Evolutionary conservation across 2,329 filamentous ascomycete genomes (phyloP).

Genomic region (Aspergillus carbonarius): DNA sequence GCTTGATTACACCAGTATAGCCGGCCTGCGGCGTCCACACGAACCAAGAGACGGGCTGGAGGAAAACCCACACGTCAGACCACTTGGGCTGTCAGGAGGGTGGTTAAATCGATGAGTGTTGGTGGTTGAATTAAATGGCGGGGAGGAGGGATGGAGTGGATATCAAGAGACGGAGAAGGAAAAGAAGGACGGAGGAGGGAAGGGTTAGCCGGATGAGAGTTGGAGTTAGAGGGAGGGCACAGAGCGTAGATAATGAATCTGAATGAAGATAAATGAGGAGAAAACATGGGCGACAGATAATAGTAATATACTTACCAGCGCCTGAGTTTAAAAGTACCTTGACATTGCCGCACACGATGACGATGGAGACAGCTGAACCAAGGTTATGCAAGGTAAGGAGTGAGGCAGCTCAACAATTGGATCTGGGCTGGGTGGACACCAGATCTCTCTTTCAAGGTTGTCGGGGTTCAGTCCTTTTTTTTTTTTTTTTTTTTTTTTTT

Average conservation of each 20-base stretch:
- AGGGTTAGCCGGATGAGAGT: background rate
- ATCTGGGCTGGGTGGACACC: slow-evolving; percentile 20
- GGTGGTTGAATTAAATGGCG: background rate
- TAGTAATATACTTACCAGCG: slow-evolving; percentile 19
- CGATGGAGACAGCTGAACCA: slow-evolving; percentile 30
- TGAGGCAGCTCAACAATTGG: slow-evolving; percentile 24
- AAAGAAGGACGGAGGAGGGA: background rate
- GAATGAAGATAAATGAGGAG: slow-evolving; percentile 8
- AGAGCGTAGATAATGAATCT: slow-evolving; percentile 10
- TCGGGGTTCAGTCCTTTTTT: slow-evolving; percentile 15
- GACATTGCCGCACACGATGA: slow-evolving; percentile 26
- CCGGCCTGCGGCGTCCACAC: slow-evolving; percentile 20
- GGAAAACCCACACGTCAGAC: background rate
- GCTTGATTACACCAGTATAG: slow-evolving; percentile 15
- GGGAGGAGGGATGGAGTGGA: slow-evolving; percentile 1
- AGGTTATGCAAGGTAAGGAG: slow-evolving; percentile 30
- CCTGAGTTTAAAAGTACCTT: slow-evolving; percentile 19
- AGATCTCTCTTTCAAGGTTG: slow-evolving; percentile 20
- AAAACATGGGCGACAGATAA: slow-evolving; percentile 18
- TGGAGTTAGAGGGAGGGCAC: background rate
- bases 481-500: slow-evolving; percentile 11
- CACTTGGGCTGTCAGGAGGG: background rate
- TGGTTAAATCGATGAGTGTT: background rate
- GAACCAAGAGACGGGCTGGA: background rate
- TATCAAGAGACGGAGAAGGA: slow-evolving; percentile 1